A percentile compares a stretch with the other conserved stretches of the same genome.
These are phyloP conservation scores for Botrytis byssoidea DNA, from an alignment of 2,329 filamentous ascomycete genomes.

Conservation along the genomic window DNA sequence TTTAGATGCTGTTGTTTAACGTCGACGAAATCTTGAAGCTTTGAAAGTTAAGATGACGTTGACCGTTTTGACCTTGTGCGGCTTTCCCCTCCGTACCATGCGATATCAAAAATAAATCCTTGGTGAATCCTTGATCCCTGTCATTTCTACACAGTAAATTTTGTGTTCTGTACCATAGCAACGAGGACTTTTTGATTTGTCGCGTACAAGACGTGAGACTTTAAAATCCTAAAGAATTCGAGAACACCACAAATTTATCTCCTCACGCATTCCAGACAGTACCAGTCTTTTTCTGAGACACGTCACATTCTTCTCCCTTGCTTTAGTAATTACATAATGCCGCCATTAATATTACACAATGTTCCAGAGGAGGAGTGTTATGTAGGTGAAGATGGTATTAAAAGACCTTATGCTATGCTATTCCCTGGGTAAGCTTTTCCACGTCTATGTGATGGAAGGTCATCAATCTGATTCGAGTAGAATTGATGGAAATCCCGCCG, in stretches of 20 bases:
- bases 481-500: constrained; percentile 52
- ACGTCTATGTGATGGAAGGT: constrained; percentile 14
- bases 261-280: constrained; percentile 12
- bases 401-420: constrained; percentile 65
- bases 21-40: not conserved
- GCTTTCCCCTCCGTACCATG: constrained; percentile 2
- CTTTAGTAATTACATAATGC: constrained; percentile 45
- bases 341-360: constrained; percentile 65
- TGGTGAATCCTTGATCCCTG: constrained; percentile 12
- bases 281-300: constrained; percentile 9
- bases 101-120: not conserved
- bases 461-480: constrained; percentile 39
- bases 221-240: constrained; percentile 4
- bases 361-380: constrained; percentile 68
- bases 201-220: constrained; percentile 17
- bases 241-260: not conserved
- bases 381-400: constrained; percentile 62
- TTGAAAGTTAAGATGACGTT: constrained; percentile 9
- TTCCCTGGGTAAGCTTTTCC: constrained; percentile 55
- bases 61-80: not conserved
- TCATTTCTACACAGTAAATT: constrained; percentile 8
- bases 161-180: constrained; percentile 2
- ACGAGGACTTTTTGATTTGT: constrained; percentile 15
- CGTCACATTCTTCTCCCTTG: constrained; percentile 20
- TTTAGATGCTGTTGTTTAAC: not conserved